Evolutionary conservation across 2,329 filamentous ascomycete genomes (phyloP).

Genomic region (Keithomyces neogunnii): DNA sequence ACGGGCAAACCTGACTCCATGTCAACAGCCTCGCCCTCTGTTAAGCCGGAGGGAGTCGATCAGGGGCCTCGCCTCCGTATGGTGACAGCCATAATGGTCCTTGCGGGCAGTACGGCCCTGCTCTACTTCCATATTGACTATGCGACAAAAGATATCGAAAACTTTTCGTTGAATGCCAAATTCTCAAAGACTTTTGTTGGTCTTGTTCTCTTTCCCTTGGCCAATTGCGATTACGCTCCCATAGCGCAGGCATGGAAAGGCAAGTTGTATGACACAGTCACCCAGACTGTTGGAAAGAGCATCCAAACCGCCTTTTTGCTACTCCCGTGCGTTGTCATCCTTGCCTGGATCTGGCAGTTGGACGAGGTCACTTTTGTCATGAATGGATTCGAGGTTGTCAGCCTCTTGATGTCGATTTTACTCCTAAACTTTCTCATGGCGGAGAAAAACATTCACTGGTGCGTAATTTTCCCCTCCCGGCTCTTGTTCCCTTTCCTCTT

Average conservation of each 20-base stretch:
- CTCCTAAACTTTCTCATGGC: background rate
- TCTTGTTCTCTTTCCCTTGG: background rate
- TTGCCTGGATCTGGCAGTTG: background rate
- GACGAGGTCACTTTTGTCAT: slow-evolving; percentile 2
- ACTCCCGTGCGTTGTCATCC: background rate
- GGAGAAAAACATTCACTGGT: background rate
- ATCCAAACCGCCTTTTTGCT: slow-evolving; percentile 1
- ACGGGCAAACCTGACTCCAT: too few species aligned
- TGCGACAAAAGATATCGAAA: background rate
- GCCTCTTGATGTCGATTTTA: background rate
- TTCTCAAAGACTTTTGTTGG: background rate
- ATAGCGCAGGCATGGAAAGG: background rate
- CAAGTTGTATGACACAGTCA: background rate
- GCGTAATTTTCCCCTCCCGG: background rate
- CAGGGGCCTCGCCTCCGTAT: background rate
- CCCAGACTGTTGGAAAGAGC: slow-evolving; percentile 1
- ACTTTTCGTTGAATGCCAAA: background rate
- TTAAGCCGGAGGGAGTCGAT: too few species aligned
- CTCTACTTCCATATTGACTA: slow-evolving; percentile 2
- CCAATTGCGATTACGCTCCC: background rate
- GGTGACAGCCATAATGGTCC: background rate
- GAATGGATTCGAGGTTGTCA: slow-evolving; percentile 3
- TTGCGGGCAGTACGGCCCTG: background rate
- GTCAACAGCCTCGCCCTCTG: too few species aligned
- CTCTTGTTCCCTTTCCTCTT: too few species aligned